Evolutionary conservation across 1,139 yeast species (phyloP).

Genomic region (Hemisphaericaspora xylanilytica): DNA sequence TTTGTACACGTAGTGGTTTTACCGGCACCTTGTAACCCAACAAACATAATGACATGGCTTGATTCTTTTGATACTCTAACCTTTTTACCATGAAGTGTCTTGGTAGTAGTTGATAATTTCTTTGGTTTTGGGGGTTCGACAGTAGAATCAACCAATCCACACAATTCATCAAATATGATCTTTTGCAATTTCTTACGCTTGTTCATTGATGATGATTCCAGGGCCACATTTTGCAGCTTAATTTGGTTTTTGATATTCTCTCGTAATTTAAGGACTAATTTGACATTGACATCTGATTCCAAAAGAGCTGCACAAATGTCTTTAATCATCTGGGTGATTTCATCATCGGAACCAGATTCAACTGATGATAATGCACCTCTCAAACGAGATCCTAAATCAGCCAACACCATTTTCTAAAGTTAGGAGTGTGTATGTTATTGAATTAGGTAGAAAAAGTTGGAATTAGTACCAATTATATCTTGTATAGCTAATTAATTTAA

Average conservation of each 20-base stretch:
- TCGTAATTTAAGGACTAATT: conserved; percentile 73
- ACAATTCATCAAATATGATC: conserved; percentile 89
- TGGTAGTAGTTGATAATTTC: conserved; percentile 41
- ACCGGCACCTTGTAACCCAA: conserved; percentile 98
- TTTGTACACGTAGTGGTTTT: conserved; percentile 97
- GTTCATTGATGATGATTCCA: conserved; percentile 51
- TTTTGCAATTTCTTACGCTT: conserved; percentile 83
- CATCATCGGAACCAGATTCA: conserved; percentile 42
- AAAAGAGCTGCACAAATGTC: conserved; percentile 86
- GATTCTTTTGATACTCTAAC: conserved; percentile 28
- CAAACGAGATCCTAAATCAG: conserved; percentile 88
- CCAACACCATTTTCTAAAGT: conserved; percentile 68
- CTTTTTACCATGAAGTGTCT: conserved; percentile 30
- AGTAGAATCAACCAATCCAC: conserved; percentile 71
- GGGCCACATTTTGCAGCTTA: conserved; percentile 45
- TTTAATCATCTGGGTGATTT: conserved; percentile 60
- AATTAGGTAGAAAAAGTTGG: no score
- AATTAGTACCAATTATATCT: no score
- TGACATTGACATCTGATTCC: conserved; percentile 89
- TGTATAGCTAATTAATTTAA: no score
- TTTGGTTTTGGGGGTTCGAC: conserved; percentile 81
- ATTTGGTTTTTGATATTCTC: conserved; percentile 64
- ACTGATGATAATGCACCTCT: conserved; percentile 70
- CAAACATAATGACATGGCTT: conserved; percentile 83
- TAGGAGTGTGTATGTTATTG: no score